A percentile compares a stretch with the other conserved stretches of the same genome.
phyloP scores from a whole-genome alignment of 108 stramenopile species.

The Licmophora abbreviata region DNA sequence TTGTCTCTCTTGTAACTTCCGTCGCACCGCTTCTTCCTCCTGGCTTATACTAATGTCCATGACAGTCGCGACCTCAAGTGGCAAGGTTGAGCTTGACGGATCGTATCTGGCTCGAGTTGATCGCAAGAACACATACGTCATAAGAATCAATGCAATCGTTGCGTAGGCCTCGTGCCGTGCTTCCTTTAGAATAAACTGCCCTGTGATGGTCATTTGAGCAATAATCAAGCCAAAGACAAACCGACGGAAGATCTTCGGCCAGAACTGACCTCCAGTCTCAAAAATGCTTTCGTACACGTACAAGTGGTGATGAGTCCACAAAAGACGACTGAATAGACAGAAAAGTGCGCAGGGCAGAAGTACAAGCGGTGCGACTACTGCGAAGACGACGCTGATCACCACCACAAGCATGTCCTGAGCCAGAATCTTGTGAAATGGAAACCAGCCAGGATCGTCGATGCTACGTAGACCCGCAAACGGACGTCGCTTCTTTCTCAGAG shows the following conservation, averaged over 20 bases:
- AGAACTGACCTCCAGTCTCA: conserved; percentile 90
- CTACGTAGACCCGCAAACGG: conserved; percentile 58
- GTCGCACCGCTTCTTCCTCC: conserved; percentile 48
- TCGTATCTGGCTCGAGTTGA: conserved; percentile 81
- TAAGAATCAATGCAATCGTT: conserved; percentile 81
- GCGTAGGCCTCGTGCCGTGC: conserved; percentile 83
- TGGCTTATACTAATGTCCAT: conserved; percentile 81
- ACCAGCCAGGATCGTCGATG: conserved; percentile 90
- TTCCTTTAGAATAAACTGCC: conserved; percentile 85
- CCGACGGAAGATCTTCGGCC: conserved; percentile 88
- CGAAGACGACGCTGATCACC: conserved; percentile 82
- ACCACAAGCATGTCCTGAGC: conserved; percentile 91
- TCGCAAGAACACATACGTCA: conserved; percentile 77
- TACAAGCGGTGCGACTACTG: conserved; percentile 85
- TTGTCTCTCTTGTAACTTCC: conserved; percentile 5
- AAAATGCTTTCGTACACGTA: conserved; percentile 89
- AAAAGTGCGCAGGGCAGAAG: conserved; percentile 77
- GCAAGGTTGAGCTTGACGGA: conserved; percentile 71
- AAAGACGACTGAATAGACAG: conserved; percentile 69
- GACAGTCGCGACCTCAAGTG: conserved; percentile 82
- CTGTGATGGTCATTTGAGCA: conserved; percentile 86
- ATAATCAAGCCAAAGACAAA: conserved; percentile 86
- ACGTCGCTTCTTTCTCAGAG: conserved; percentile 55
- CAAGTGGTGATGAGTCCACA: conserved; percentile 89
- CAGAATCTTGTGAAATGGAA: conserved; percentile 86